These are phyloP conservation scores for Casuarina glauca DNA, from an alignment of 306 rosid genomes.

Conservation along the genomic window DNA sequence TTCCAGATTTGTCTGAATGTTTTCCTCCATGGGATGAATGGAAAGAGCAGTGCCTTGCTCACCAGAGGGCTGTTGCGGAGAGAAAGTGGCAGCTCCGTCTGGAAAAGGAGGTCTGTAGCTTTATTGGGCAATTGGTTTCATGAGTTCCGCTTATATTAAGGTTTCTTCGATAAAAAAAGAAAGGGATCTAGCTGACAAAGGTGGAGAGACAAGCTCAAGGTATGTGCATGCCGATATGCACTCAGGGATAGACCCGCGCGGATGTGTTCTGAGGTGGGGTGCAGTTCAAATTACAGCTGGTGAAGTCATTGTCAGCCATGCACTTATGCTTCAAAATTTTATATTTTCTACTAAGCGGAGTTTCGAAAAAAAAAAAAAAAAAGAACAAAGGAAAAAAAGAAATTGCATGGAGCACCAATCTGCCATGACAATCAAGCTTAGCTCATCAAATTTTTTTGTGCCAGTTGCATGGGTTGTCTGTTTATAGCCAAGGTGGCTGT, in stretches of 20 bases:
- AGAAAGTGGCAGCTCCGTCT: slow-evolving; percentile 55
- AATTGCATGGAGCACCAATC: not conserved
- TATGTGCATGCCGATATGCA: not conserved
- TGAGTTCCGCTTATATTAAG: not conserved
- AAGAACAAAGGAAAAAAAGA: too few species aligned
- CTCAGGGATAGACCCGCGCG: not conserved
- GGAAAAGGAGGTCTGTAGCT: slow-evolving; percentile 63
- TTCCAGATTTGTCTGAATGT: slow-evolving; percentile 93
- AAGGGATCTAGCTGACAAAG: not conserved
- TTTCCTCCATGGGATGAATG: slow-evolving; percentile 78
- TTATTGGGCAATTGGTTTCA: slow-evolving; percentile 12
- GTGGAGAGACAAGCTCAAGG: not conserved
- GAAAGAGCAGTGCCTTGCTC: slow-evolving; percentile 91
- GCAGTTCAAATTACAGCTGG: not conserved
- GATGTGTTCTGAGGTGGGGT: not conserved
- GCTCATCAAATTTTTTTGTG: not conserved
- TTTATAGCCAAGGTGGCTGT: not conserved
- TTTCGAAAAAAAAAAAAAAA: not conserved
- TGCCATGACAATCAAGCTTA: not conserved
- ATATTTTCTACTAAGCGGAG: not conserved
- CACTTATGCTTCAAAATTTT: not conserved
- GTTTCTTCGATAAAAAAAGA: not conserved
- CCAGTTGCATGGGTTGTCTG: not conserved
- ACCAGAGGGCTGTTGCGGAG: slow-evolving; percentile 77
- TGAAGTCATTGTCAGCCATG: not conserved